Evolutionary conservation across 257 asterid species (phyloP), one percentile per base, ranked within the genome.

Genomic region (Haberlea rhodopensis): DNA sequence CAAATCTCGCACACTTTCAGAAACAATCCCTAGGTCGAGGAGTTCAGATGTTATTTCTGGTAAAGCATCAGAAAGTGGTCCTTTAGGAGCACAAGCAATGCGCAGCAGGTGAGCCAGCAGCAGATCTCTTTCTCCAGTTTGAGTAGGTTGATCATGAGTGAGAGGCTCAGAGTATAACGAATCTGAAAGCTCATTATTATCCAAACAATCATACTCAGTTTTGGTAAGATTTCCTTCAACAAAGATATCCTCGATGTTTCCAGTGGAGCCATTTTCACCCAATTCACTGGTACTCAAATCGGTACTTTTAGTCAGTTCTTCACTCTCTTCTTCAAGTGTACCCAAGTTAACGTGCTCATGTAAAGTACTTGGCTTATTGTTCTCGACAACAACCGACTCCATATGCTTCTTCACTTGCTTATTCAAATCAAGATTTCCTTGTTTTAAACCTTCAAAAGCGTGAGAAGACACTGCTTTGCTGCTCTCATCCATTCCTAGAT

Each of bases 101-200:
- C 97, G 97, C 68, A 92, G 94, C 85, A 92, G 74, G 83, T 92
- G 97, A 59, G 86, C 99, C 97, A 92, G 74, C 68, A 89, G 76
- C 72, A 92, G 72, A 78, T 92, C 99, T 71, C 64, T 82, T 81
- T 82, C 76, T 71, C 76, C 73, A 40, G 80, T 73, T 77, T 81
- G 86, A 67, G 80, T 70, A 70, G 78, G 72, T 55, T 82, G 91
- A 57, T 74, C 73, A 49, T 68, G 76, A 75, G 46, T 60, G 49
- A 67, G 59, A 45, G 82, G 75, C 68, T 78, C 76, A 8, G 81
- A 72, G 53, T 79, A 68, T 58, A 70, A 72, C 3, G 75, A 73
- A 66, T 77, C 83, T 57, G 88, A 85, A 74, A 75, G 53, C 45
- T 82, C 86, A 63, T 76, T 45, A 60, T 72, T 45, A 60, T 72